Percentiles rank a stretch among this genome's conserved stretches.
phyloP scores from a whole-genome alignment of 805 yeast species.

The Lipomyces oligophaga region DNA sequence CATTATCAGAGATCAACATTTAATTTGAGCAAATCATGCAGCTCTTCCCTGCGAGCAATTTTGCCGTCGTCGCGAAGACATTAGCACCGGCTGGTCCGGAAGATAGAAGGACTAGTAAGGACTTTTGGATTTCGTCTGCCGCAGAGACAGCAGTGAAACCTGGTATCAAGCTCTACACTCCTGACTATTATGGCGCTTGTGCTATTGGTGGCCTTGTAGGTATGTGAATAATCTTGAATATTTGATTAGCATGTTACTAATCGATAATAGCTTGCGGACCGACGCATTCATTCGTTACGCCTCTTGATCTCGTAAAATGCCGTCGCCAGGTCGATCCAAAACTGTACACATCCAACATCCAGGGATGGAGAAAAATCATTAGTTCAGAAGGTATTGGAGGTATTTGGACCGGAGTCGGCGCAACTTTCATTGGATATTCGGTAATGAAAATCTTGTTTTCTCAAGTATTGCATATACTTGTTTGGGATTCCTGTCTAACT shows the following conservation, averaged over 20 bases:
- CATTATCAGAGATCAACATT: too few relatives aligned
- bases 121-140: not conserved
- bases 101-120: too few relatives aligned
- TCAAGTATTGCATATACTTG: slow-evolving; percentile 75
- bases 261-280: slow-evolving; percentile 80
- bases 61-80: too few relatives aligned
- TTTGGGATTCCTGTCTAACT: not conserved
- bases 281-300: slow-evolving; percentile 89
- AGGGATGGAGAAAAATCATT: slow-evolving; percentile 9
- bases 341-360: slow-evolving; percentile 44
- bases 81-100: too few relatives aligned
- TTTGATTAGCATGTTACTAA: not conserved
- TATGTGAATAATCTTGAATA: slow-evolving; percentile 11
- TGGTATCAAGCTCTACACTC: slow-evolving; percentile 50
- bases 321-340: slow-evolving; percentile 42
- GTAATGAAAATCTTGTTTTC: not conserved
- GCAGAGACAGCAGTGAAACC: not conserved
- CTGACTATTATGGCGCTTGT: slow-evolving; percentile 69
- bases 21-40: too few relatives aligned
- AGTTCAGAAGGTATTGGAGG: not conserved
- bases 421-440: slow-evolving; percentile 88
- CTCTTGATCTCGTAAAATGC: slow-evolving; percentile 74
- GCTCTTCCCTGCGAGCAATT: too few relatives aligned
- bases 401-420: slow-evolving; percentile 55
- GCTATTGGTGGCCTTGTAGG: slow-evolving; percentile 65